Conservation (phyloP, 2,329 filamentous ascomycete species). For the Paraphoma chrysanthemicola region DNA sequence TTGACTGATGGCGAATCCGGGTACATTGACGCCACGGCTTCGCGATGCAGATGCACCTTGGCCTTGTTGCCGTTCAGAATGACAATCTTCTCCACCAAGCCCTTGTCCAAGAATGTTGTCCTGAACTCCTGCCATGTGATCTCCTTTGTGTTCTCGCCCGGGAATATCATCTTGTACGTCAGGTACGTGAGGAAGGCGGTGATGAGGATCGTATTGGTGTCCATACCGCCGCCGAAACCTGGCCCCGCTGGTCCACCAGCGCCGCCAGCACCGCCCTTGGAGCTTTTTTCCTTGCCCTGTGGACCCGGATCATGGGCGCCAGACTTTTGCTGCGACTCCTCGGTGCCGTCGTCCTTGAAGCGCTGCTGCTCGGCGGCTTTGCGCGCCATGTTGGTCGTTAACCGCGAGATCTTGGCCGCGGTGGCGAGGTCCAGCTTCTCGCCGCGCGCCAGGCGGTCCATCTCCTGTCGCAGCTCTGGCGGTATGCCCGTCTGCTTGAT, state of each 20-base stretch:
- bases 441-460: slow-evolving; percentile 61
- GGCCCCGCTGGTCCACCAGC: slow-evolving; percentile 14
- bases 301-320: slow-evolving; percentile 55
- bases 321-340: slow-evolving; percentile 51
- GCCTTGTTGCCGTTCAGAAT: slow-evolving; percentile 81
- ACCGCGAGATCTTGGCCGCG: slow-evolving; percentile 66
- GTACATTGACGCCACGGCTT: slow-evolving; percentile 74
- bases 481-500: slow-evolving; percentile 75
- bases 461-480: slow-evolving; percentile 68
- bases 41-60: slow-evolving; percentile 78
- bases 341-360: slow-evolving; percentile 27
- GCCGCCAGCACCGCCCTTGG: slow-evolving; percentile 33
- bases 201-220: slow-evolving; percentile 63
- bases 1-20: slow-evolving; percentile 75
- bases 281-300: slow-evolving; percentile 41
- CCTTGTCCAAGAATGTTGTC: slow-evolving; percentile 93
- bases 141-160: slow-evolving; percentile 72
- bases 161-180: slow-evolving; percentile 66
- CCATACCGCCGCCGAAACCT: slow-evolving; percentile 49
- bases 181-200: slow-evolving; percentile 68
- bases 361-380: slow-evolving; percentile 53
- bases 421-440: slow-evolving; percentile 60
- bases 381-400: slow-evolving; percentile 64
- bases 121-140: slow-evolving; percentile 98
- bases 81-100: slow-evolving; percentile 89